Evolutionary conservation across 2,329 filamentous ascomycete genomes (phyloP), one percentile per base, ranked within the genome.

Genomic region (Neofusicoccum laricinum): DNA sequence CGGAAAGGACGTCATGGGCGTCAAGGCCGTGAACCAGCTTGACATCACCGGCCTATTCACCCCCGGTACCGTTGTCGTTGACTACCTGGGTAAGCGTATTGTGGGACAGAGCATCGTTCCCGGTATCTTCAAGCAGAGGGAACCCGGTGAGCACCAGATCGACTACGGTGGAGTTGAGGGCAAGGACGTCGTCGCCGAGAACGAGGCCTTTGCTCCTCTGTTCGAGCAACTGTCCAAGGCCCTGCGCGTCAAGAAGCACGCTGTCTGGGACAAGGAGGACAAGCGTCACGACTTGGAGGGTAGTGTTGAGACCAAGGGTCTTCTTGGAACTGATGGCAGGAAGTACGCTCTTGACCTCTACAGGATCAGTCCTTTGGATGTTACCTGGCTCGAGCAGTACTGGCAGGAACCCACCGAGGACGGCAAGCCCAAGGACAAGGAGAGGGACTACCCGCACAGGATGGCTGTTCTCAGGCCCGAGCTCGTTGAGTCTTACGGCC

Each of bases 331-430:
- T 1, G 95, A 99, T 73, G 95, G 93, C 41, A 88, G 95, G 71
- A 97, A 97, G 76, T 99, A 99, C 74, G 92, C 97, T n/a, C 86
- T 99, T 58, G 95, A 99, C 72, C 81, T 99, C 61, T 99, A 99
- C 82, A 88, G 95, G 65, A 90, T 98, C 68, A 96, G 95, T 2
- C 95, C 95, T 5, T 81, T 98, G 64, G 95, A 99, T 77, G 88
- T 97, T 64, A 79, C 85, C 21, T 99, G 96, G 93, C 84, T 97
- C 70, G 94, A 99, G 69, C 89, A 94, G 75, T 83, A 87, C 69
- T 85, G 85, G 72, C 76, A 74, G 65, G 77, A 78, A 64, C 72
- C 74, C 3, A 66, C 67, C 17, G 73, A 77, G 65, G 75, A 76
- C n/a, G 80, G 77, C n/a, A 82, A 84, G 58, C 83, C 67, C 75